Evolutionary conservation across 2,329 filamentous ascomycete genomes (phyloP).

Genomic region (Fusarium miscanthi): DNA sequence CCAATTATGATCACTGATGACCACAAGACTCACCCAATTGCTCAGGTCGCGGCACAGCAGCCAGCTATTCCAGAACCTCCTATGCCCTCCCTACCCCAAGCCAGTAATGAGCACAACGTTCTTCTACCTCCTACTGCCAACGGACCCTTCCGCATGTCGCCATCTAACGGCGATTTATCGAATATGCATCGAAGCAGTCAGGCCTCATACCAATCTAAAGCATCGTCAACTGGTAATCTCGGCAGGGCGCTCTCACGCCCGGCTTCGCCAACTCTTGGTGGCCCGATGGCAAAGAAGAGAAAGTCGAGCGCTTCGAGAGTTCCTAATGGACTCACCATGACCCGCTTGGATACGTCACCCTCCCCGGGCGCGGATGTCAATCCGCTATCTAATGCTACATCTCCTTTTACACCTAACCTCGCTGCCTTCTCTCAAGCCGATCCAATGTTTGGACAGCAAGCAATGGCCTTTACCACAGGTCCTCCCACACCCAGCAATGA

Average conservation of each 20-base stretch:
- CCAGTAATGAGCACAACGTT: conserved; percentile 46
- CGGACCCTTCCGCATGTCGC: conserved; percentile 64
- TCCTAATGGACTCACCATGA: conserved; percentile 83
- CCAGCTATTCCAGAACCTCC: conserved; percentile 45
- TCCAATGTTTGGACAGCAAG: conserved; percentile 57
- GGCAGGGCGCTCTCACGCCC: conserved; percentile 72
- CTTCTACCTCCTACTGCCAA: conserved; percentile 50
- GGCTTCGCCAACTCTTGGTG: conserved; percentile 74
- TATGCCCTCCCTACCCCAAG: conserved; percentile 33
- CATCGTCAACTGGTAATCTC: conserved; percentile 46
- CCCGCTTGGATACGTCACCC: conserved; percentile 74
- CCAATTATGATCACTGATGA: conserved; percentile 98
- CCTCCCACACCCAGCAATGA: conserved; percentile 76
- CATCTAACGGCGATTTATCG: conserved; percentile 73
- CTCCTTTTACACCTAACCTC: conserved; percentile 64
- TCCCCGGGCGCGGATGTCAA: conserved; percentile 52
- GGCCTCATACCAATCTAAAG: conserved; percentile 50
- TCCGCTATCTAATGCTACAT: conserved; percentile 57
- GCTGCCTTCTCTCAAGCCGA: conserved; percentile 59
- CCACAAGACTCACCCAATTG: conserved; percentile 81
- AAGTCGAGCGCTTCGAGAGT: conserved; percentile 82
- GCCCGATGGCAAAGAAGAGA: conserved; percentile 80
- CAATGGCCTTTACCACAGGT: conserved; percentile 63
- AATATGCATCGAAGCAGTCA: conserved; percentile 63
- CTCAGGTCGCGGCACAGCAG: conserved; percentile 45